Conservation (phyloP, 164 flowering plant species). For the Chimonanthus salicifolius region DNA sequence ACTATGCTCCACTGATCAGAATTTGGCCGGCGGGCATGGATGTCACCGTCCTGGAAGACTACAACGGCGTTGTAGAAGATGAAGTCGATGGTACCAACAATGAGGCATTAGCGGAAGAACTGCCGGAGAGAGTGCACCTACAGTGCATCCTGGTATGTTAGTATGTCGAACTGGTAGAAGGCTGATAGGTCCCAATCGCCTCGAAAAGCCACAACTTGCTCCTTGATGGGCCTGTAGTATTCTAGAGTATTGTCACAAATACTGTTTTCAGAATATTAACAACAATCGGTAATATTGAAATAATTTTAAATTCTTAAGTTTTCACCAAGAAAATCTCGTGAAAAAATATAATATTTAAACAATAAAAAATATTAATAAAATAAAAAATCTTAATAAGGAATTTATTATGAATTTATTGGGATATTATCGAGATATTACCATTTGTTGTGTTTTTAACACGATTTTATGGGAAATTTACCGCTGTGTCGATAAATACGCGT, state of each 20-base stretch:
- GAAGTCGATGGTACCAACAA: slow-evolving; percentile 74
- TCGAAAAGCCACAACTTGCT: slow-evolving; percentile 85
- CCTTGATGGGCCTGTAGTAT: slow-evolving; percentile 79
- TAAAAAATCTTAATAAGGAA: no score
- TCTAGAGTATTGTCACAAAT: slow-evolving; percentile 28
- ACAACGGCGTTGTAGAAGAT: slow-evolving; percentile 75
- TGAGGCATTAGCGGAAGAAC: slow-evolving; percentile 48
- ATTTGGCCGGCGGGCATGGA: slow-evolving; percentile 63
- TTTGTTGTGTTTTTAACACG: no score
- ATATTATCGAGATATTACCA: no score
- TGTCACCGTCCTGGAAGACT: slow-evolving; percentile 60
- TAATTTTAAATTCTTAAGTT: no score
- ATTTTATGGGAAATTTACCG: no score
- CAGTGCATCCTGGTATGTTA: slow-evolving; percentile 83
- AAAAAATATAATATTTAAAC: no score
- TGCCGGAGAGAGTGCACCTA: slow-evolving; percentile 77
- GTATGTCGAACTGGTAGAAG: slow-evolving; percentile 63
- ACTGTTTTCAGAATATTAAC: no score
- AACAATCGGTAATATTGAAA: no score
- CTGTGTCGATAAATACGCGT: no score
- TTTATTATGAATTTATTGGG: no score
- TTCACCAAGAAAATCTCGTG: no score
- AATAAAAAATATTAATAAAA: no score
- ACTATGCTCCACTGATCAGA: slow-evolving; percentile 64
- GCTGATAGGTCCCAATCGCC: slow-evolving; percentile 73